Percentiles rank a stretch among this genome's conserved stretches.
These are phyloP conservation scores for Phtheirospermum japonicum DNA, from an alignment of 257 asterid genomes.

Conservation along the genomic window DNA sequence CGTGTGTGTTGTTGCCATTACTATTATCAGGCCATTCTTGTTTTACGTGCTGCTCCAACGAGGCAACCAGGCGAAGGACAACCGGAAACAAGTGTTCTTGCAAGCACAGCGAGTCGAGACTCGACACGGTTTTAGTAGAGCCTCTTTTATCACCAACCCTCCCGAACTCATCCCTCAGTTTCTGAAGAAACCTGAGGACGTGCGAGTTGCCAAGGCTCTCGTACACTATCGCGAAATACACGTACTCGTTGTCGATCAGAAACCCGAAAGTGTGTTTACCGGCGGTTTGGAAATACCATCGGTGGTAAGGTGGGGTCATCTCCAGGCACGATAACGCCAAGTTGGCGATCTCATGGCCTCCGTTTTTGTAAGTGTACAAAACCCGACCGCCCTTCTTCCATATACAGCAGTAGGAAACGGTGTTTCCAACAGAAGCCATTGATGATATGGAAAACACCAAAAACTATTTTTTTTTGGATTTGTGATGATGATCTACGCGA, in stretches of 20 bases:
- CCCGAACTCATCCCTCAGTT: conserved; percentile 55
- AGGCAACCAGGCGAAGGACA: conserved; percentile 38
- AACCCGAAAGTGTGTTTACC: conserved; percentile 50
- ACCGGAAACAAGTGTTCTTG: conserved; percentile 54
- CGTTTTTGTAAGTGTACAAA: conserved; percentile 45
- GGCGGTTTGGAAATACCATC: conserved; percentile 66
- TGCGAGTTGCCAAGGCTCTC: conserved; percentile 39
- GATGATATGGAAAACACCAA: not conserved
- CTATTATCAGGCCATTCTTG: conserved; percentile 30
- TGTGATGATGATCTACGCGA: not conserved
- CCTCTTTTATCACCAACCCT: conserved; percentile 35
- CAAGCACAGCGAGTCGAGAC: conserved; percentile 33
- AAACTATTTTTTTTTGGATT: not conserved
- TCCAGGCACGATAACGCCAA: conserved; percentile 67
- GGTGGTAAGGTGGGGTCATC: conserved; percentile 62
- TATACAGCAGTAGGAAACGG: conserved; percentile 60
- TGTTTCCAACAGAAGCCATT: conserved; percentile 38
- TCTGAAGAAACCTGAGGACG: conserved; percentile 44
- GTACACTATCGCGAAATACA: conserved; percentile 60
- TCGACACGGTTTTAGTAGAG: no score
- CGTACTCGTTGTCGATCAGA: conserved; percentile 47
- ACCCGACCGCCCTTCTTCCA: conserved; percentile 47
- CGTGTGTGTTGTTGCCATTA: conserved; percentile 20
- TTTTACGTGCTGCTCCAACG: conserved; percentile 30
- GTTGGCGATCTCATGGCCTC: conserved; percentile 48